A percentile compares a stretch with the other conserved stretches of the same genome.
Evolutionary conservation across 164 flowering plant species (phyloP).

Genomic region (Nelumbo lutea): DNA sequence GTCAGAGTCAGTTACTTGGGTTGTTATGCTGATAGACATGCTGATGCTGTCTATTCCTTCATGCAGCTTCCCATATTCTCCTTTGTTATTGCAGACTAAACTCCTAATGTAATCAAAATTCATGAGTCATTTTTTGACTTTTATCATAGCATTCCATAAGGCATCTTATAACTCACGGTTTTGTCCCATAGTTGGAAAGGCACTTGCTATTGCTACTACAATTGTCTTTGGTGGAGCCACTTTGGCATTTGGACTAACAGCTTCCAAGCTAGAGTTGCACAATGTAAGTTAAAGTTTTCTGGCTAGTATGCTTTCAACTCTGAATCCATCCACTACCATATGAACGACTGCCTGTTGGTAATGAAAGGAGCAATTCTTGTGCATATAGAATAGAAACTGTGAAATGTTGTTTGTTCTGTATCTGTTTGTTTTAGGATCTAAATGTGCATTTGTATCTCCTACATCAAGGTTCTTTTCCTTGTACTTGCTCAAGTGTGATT

Average conservation of each 20-base stretch:
- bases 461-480: too few relatives aligned
- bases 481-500: too few relatives aligned
- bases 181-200: slow-evolving; percentile 60
- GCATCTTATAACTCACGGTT: background rate
- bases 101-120: background rate
- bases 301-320: background rate
- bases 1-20: too few relatives aligned
- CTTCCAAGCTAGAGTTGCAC: slow-evolving; percentile 59
- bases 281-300: slow-evolving; percentile 39
- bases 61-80: too few relatives aligned
- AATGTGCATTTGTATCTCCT: too few relatives aligned
- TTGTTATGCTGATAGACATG: too few relatives aligned
- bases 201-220: slow-evolving; percentile 69
- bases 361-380: too few relatives aligned
- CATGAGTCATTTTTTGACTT: background rate
- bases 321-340: background rate
- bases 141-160: background rate
- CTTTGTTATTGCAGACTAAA: background rate
- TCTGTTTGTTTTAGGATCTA: too few relatives aligned
- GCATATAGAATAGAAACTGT: too few relatives aligned
- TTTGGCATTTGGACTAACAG: slow-evolving; percentile 48
- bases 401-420: too few relatives aligned
- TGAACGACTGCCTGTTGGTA: too few relatives aligned
- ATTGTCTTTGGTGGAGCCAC: slow-evolving; percentile 73
- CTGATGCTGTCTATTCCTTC: too few relatives aligned